Evolutionary conservation across 352 stramenopile species (phyloP).

Genomic region (Aphanomyces euteiches): DNA sequence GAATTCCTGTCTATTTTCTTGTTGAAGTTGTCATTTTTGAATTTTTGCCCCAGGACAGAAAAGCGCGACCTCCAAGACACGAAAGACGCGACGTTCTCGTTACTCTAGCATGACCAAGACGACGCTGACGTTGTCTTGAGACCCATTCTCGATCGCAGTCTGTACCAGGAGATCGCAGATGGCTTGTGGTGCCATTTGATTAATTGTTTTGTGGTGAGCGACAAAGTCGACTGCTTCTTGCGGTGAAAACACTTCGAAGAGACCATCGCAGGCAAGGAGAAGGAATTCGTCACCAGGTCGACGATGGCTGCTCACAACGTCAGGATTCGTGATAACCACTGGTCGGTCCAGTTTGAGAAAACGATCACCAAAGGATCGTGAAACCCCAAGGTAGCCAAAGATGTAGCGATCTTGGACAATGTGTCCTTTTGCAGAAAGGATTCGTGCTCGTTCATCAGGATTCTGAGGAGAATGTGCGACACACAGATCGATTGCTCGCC

Average conservation of each 20-base stretch:
- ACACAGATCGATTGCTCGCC: slow-evolving; percentile 54
- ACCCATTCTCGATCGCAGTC: slow-evolving; percentile 73
- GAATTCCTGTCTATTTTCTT: no score
- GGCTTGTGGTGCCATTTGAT: slow-evolving; percentile 59
- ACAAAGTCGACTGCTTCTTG: slow-evolving; percentile 84
- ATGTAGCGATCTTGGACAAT: slow-evolving; percentile 84
- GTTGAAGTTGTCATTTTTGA: no score
- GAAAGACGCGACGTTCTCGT: background rate
- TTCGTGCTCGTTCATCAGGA: slow-evolving; percentile 68
- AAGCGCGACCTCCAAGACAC: no score
- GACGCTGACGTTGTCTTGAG: slow-evolving; percentile 78
- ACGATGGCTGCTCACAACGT: slow-evolving; percentile 53
- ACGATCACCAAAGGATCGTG: slow-evolving; percentile 78
- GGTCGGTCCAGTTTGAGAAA: slow-evolving; percentile 83
- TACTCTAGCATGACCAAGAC: slow-evolving; percentile 48
- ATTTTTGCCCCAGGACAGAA: no score
- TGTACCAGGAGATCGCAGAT: slow-evolving; percentile 78
- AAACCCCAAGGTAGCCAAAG: slow-evolving; percentile 78
- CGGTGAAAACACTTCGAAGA: slow-evolving; percentile 82
- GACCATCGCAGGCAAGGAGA: slow-evolving; percentile 74
- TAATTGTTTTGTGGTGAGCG: slow-evolving; percentile 56
- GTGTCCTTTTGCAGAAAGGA: slow-evolving; percentile 73
- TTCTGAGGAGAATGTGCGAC: slow-evolving; percentile 63
- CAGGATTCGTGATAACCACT: slow-evolving; percentile 71
- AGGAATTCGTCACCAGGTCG: slow-evolving; percentile 69